phyloP scores from a whole-genome alignment of 805 yeast species.

The Hanseniaspora thailandica region DNA sequence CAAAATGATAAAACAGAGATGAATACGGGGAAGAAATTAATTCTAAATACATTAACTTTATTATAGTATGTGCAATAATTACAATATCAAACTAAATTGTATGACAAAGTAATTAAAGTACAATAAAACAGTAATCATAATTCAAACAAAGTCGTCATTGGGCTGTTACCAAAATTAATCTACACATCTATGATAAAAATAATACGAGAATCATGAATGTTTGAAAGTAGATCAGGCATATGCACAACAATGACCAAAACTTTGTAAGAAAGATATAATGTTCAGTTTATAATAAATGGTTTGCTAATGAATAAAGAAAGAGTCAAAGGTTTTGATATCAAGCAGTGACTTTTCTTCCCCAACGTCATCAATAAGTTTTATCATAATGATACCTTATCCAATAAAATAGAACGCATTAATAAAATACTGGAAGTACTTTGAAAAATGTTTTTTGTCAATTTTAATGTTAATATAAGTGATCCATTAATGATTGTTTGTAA shows the following conservation, averaged over 20 bases:
- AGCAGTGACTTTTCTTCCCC: slow-evolving; percentile 4
- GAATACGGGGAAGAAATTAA: not conserved
- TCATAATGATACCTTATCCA: not conserved
- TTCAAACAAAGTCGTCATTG: slow-evolving; percentile 1
- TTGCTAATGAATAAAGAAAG: slow-evolving; percentile 1
- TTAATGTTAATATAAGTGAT: not conserved
- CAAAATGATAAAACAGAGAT: not conserved
- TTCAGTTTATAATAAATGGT: not conserved
- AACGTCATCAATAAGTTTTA: slow-evolving; percentile 13
- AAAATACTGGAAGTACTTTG: not conserved
- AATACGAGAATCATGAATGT: not conserved
- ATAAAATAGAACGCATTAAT: not conserved
- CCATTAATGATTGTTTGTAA: not conserved
- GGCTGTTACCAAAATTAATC: slow-evolving; percentile 1
- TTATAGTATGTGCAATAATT: not conserved
- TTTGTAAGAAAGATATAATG: not conserved
- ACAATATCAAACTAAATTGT: not conserved
- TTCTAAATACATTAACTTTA: slow-evolving; percentile 3
- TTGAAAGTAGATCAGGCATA: not conserved
- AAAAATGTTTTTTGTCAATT: too few relatives aligned
- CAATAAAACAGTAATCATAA: not conserved
- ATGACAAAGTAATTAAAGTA: not conserved
- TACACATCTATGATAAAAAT: not conserved
- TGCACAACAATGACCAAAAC: slow-evolving; percentile 13
- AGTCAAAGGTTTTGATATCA: not conserved